Evolutionary conservation across 768 basidiomycete genomes (phyloP).

Genomic region (Lactarius tabidus): DNA sequence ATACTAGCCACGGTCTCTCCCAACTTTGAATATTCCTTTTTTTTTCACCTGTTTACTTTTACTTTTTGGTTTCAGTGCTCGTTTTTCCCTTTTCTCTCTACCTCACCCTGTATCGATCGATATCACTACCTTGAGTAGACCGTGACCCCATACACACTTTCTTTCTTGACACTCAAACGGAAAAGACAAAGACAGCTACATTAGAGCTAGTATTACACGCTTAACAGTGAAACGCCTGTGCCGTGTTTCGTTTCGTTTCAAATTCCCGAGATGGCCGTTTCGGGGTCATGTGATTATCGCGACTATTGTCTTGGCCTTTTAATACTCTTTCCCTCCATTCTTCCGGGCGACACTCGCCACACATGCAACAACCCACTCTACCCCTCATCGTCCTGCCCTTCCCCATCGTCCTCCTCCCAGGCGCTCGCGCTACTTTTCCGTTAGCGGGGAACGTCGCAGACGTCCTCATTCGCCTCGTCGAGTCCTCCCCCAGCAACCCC

Average conservation of each 20-base stretch:
- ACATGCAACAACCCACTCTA: constrained; percentile 34
- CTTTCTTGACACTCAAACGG: constrained; percentile 3
- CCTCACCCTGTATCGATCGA: constrained; percentile 17
- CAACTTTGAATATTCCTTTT: constrained; percentile 1
- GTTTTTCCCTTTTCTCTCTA: neutral
- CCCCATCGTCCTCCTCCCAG: constrained; percentile 73
- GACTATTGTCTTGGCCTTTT: neutral
- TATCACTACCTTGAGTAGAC: constrained; percentile 16
- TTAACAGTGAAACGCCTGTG: too few relatives aligned
- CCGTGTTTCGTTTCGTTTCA: too few relatives aligned
- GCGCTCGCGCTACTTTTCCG: constrained; percentile 62
- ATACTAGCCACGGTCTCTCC: constrained; percentile 22
- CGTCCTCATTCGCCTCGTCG: constrained; percentile 60
- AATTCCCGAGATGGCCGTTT: too few relatives aligned
- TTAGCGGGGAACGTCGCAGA: constrained; percentile 60
- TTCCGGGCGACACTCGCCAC: neutral
- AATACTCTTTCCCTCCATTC: neutral
- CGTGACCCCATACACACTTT: constrained; percentile 9
- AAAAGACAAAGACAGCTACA: too few relatives aligned
- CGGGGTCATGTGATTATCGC: too few relatives aligned
- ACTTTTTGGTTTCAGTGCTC: constrained; percentile 6
- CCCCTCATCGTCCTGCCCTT: constrained; percentile 66
- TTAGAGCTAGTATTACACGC: too few relatives aligned
- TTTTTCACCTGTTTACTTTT: neutral
- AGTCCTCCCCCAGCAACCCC: constrained; percentile 65